phyloP scores from a whole-genome alignment of 768 basidiomycete genomes.

The Calocera viscosa region DNA sequence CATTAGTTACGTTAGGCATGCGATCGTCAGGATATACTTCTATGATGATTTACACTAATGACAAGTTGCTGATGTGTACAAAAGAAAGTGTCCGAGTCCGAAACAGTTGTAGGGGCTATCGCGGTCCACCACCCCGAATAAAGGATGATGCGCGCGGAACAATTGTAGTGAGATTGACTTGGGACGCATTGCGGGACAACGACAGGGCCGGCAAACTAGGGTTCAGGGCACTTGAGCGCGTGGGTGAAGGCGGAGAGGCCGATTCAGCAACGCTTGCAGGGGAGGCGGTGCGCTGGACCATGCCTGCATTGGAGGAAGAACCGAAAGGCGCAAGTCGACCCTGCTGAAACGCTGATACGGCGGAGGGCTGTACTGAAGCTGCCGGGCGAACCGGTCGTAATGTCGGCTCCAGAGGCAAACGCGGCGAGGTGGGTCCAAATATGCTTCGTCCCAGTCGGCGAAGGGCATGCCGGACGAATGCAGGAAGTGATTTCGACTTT shows the following conservation, averaged over 20 bases:
- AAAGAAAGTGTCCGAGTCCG: background rate
- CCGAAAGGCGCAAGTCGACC: background rate
- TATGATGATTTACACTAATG: conserved; percentile 8
- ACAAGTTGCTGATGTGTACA: background rate
- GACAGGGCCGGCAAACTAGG: conserved; percentile 14
- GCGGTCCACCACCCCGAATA: conserved; percentile 8
- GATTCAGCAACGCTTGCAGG: background rate
- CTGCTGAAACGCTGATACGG: background rate
- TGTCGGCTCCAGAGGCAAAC: background rate
- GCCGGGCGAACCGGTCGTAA: background rate
- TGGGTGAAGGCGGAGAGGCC: background rate
- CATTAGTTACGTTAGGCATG: conserved; percentile 6
- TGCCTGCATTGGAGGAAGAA: background rate
- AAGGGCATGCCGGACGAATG: background rate
- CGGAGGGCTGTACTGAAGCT: background rate
- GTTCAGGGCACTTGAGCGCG: conserved; percentile 10
- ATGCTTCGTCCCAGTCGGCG: background rate
- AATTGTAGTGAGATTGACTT: conserved; percentile 21
- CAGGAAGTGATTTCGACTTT: background rate
- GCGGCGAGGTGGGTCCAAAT: background rate
- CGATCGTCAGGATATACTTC: background rate
- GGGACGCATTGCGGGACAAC: conserved; percentile 23
- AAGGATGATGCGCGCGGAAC: conserved; percentile 15
- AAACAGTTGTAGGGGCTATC: conserved; percentile 10
- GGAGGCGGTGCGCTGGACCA: background rate